Conservation (phyloP, 768 basidiomycete genomes). For the Leccinum obscurum region DNA sequence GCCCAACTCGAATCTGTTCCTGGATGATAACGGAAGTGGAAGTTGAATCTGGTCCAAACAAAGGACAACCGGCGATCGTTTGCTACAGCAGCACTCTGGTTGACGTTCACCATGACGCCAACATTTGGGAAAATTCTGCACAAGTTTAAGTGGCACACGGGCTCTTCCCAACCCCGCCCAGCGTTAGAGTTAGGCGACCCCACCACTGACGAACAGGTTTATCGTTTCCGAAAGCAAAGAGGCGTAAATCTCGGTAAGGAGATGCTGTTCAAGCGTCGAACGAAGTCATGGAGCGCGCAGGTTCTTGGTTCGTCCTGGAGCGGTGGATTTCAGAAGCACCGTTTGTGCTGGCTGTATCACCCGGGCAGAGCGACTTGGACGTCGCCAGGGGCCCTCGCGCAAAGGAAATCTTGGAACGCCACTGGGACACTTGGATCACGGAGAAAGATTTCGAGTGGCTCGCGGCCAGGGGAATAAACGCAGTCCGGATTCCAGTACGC, state of each 20-base stretch:
- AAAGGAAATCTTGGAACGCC: constrained; percentile 42
- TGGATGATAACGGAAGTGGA: not conserved
- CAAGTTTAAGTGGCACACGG: constrained; percentile 15
- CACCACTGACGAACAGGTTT: constrained; percentile 29
- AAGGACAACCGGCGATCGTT: not conserved
- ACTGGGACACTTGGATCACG: constrained; percentile 57
- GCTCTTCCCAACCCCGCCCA: constrained; percentile 2
- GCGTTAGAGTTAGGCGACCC: constrained; percentile 9
- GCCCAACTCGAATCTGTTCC: no score
- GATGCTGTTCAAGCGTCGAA: constrained; percentile 2
- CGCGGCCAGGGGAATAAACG: constrained; percentile 51
- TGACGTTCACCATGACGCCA: constrained; percentile 11
- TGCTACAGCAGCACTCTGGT: no score
- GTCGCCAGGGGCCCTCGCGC: constrained; percentile 55
- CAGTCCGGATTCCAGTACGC: constrained; percentile 62
- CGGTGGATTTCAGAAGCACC: constrained; percentile 68
- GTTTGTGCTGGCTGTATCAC: constrained; percentile 50
- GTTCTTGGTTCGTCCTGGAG: constrained; percentile 80
- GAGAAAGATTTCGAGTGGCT: constrained; percentile 58
- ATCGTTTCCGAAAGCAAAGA: constrained; percentile 68
- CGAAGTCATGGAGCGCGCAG: constrained; percentile 35
- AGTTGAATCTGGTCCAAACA: constrained; percentile 16
- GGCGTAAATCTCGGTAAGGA: constrained; percentile 77
- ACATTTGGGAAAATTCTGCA: constrained; percentile 14
- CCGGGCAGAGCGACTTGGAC: constrained; percentile 69